These are phyloP conservation scores for Globisporangium recalcitrans DNA, from an alignment of 352 stramenopile genomes.

Conservation along the genomic window DNA sequence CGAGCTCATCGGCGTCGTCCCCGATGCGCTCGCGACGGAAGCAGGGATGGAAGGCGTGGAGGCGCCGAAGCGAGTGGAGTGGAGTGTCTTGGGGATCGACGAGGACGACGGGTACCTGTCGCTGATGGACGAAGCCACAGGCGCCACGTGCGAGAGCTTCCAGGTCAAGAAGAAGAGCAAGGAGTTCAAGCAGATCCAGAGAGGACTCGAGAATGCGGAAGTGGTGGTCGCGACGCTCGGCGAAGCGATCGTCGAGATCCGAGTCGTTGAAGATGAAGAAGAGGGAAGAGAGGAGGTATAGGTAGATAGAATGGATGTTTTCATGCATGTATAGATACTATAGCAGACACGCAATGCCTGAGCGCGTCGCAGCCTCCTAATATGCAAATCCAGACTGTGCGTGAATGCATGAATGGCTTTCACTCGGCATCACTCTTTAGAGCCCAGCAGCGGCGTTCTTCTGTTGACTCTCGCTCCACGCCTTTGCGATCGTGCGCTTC, in stretches of 20 bases:
- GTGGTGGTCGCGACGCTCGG: conserved; percentile 50
- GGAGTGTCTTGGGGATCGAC: conserved; percentile 70
- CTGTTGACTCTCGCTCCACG: conserved; percentile 78
- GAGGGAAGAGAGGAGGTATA: conserved; percentile 13
- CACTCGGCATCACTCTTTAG: background rate
- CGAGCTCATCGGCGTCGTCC: conserved; percentile 59
- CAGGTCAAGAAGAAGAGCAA: conserved; percentile 61
- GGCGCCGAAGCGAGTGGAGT: conserved; percentile 24
- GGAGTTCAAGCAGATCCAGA: conserved; percentile 70
- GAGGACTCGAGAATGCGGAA: conserved; percentile 46
- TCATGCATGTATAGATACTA: background rate
- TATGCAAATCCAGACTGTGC: background rate
- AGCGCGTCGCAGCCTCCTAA: background rate
- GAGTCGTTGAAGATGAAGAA: conserved; percentile 26
- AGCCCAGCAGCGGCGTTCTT: conserved; percentile 38
- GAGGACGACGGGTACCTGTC: conserved; percentile 63
- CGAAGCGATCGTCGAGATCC: conserved; percentile 47
- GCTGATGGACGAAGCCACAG: conserved; percentile 58
- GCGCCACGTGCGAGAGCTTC: conserved; percentile 64
- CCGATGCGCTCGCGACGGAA: conserved; percentile 29
- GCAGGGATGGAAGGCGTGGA: conserved; percentile 16
- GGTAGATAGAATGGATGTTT: background rate
- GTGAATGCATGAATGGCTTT: background rate
- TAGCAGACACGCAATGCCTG: background rate
- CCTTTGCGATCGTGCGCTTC: conserved; percentile 88